Evolutionary conservation across 2,329 filamentous ascomycete genomes (phyloP).

Genomic region (Aureobasidium sp.): DNA sequence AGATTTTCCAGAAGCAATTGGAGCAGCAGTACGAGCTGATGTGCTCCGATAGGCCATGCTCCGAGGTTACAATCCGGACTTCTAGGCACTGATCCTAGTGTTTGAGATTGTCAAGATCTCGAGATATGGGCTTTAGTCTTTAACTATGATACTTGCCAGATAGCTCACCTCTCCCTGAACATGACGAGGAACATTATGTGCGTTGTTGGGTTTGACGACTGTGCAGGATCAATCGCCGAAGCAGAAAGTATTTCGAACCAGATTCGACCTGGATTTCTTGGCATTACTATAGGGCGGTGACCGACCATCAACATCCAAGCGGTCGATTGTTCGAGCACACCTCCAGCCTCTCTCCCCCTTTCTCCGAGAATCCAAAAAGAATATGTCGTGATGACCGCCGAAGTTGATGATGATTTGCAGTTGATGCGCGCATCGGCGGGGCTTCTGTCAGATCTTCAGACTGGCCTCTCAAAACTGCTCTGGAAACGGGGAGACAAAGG

Average conservation of each 20-base stretch:
- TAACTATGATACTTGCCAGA: neutral
- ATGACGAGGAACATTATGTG: neutral
- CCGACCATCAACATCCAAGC: neutral
- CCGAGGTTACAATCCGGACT: too few species aligned
- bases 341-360: neutral
- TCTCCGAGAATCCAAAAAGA: neutral
- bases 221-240: neutral
- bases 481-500: conserved; percentile 26
- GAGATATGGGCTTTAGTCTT: too few species aligned
- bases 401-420: conserved; percentile 36
- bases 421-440: conserved; percentile 35
- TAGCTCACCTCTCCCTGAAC: neutral
- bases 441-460: conserved; percentile 26
- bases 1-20: too few species aligned
- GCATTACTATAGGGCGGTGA: neutral
- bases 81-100: too few species aligned
- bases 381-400: neutral
- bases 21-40: too few species aligned
- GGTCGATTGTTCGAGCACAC: neutral
- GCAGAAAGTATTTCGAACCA: neutral
- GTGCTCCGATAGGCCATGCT: too few species aligned
- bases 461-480: conserved; percentile 37
- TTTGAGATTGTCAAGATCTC: too few species aligned
- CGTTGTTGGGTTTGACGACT: too few species aligned
- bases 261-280: neutral